Conservation (phyloP, 176 grass and related monocot genomes). For the Zoysia pacifica region DNA sequence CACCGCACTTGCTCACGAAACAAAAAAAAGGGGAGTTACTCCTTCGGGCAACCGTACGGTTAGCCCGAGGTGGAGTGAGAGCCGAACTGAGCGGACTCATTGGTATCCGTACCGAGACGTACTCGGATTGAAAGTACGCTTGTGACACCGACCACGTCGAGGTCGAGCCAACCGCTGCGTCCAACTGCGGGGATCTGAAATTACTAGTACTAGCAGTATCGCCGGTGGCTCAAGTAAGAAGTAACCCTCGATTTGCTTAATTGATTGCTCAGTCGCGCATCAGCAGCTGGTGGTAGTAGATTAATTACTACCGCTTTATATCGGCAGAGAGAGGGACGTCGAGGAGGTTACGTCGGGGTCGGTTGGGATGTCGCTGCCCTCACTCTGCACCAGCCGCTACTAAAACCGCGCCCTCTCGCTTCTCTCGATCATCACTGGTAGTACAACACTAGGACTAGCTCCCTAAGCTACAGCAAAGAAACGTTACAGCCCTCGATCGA, state of each 20-base stretch:
- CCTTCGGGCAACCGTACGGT: neutral
- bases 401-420: constrained; percentile 8
- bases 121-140: neutral
- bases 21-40: neutral
- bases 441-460: neutral
- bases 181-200: constrained; percentile 1
- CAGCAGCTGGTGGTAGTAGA: neutral
- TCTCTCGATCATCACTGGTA: neutral
- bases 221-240: neutral
- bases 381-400: constrained; percentile 18
- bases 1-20: no score
- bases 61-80: neutral
- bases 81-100: neutral
- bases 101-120: neutral
- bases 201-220: neutral
- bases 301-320: neutral
- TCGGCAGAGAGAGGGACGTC: neutral
- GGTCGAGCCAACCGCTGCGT: neutral
- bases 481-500: neutral
- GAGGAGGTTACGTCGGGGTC: neutral
- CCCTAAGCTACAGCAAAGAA: neutral
- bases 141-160: constrained; percentile 24
- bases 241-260: constrained; percentile 31
- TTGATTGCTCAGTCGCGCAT: neutral
- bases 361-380: neutral